Evolutionary conservation across 2,329 filamentous ascomycete species (phyloP).

Genomic region (Colletotrichum paranaense): DNA sequence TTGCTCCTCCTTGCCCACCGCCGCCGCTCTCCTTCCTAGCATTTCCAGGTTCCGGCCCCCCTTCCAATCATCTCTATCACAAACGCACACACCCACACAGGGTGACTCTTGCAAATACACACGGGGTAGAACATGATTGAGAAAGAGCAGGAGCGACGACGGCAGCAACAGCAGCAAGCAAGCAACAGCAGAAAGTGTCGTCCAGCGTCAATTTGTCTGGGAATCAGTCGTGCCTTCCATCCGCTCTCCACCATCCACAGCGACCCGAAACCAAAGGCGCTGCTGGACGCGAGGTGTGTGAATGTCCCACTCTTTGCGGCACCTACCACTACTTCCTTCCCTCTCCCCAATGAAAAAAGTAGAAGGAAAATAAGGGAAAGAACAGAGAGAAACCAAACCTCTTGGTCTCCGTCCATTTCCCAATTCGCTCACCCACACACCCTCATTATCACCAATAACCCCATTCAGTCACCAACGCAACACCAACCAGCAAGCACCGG

Average conservation of each 20-base stretch:
- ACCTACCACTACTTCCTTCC: background rate
- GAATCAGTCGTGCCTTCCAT: background rate
- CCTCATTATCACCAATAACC: slow-evolving; percentile 1
- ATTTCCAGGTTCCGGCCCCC: background rate
- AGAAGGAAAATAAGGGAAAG: background rate
- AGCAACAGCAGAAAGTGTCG: background rate
- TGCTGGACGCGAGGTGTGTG: slow-evolving; percentile 2
- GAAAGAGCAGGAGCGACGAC: too few relatives aligned
- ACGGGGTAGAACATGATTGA: background rate
- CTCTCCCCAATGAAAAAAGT: background rate
- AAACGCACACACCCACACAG: slow-evolving; percentile 15
- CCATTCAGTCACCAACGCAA: slow-evolving; percentile 2
- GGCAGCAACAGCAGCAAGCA: too few relatives aligned
- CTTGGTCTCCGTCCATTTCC: slow-evolving; percentile 2
- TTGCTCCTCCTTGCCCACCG: background rate
- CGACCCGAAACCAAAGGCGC: background rate
- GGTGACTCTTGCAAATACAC: background rate
- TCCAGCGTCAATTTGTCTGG: background rate
- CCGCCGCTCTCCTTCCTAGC: background rate
- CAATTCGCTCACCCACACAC: background rate
- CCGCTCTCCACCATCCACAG: slow-evolving; percentile 5
- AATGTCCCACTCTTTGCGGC: slow-evolving; percentile 6
- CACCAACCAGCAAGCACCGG: slow-evolving; percentile 10
- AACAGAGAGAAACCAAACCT: slow-evolving; percentile 1
- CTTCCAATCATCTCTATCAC: background rate